A percentile compares a stretch with the other conserved stretches of the same genome.
Conservation (phyloP, 2,329 filamentous ascomycete species). For the Beauveria medogensis region DNA sequence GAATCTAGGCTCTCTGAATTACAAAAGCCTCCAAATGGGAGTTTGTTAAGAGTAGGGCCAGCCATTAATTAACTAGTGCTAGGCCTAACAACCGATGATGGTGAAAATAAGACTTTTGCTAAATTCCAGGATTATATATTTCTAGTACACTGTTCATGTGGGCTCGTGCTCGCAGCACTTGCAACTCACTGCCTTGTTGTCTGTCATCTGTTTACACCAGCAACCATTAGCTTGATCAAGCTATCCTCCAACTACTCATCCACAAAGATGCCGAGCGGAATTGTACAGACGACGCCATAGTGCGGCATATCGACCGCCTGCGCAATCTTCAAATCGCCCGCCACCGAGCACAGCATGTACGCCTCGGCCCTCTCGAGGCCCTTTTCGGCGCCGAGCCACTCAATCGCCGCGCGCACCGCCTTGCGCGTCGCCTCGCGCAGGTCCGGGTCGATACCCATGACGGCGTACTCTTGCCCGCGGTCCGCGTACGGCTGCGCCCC, state of each 20-base stretch:
- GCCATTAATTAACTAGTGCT: too few relatives aligned
- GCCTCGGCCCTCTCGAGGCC: slow-evolving; percentile 37
- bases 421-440: slow-evolving; percentile 39
- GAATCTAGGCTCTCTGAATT: too few relatives aligned
- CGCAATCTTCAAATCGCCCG: slow-evolving; percentile 40
- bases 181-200: not conserved
- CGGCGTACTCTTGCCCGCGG: slow-evolving; percentile 33
- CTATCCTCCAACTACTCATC: slow-evolving; percentile 1
- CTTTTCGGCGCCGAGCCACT: slow-evolving; percentile 39
- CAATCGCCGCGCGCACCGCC: slow-evolving; percentile 38
- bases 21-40: not conserved
- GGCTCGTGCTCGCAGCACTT: not conserved
- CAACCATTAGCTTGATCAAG: not conserved
- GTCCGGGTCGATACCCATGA: slow-evolving; percentile 38
- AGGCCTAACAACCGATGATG: too few relatives aligned
- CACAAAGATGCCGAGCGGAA: slow-evolving; percentile 40
- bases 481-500: slow-evolving; percentile 13
- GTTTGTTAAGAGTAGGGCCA: not conserved
- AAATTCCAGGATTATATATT: not conserved
- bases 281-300: slow-evolving; percentile 40
- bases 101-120: not conserved
- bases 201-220: not conserved
- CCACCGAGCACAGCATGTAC: slow-evolving; percentile 45
- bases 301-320: slow-evolving; percentile 48
- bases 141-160: not conserved